Base-by-base conservation (phyloP, 129 eudicot genomes). In the Pulicaria dysenterica region DNA sequence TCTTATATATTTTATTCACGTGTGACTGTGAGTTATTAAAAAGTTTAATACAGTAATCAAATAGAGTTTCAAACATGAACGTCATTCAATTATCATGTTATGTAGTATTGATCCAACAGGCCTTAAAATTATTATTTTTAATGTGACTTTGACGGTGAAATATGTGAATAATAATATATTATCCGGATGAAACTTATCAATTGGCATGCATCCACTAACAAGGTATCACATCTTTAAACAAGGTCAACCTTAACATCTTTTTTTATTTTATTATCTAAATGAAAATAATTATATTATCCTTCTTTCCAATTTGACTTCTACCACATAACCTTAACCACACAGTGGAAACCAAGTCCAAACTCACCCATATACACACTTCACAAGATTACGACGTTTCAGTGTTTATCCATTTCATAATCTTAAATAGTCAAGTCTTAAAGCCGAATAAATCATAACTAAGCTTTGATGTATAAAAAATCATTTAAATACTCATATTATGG, bases 351-450 rank as follows among this genome's bases (percentile, higher is more conserved):
- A 50, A 69, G 64, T 69, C 76, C 54, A 46, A 69, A 54, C 58
- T 77, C 70, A 77, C 69, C 75, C 69, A 68, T 38, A 76, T 42
- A 75, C 73, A 48, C 38, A 15, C 59, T 73, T 44, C 57, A 71
- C 3, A 34, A 38, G 81, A 76, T 67, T 37, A 76, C 58, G 75
- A 76, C 81, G 58, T 67, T 37, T 58, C 58, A 48, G 40, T 76
- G 62, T 6, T 58, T 76, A 76, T 76, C 75, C 69, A 12, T 13
- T 44, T 69, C 3, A 46, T 15, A 36, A 14, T n/a, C n/a, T 39
- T 42, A 42, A 70, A 19, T 15, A 42, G 16, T 42, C 2, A 64
- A n/a, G 0, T 7, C 16, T 43, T 64, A 0, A 15, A 64, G 39
- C 53, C 63, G 39, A 3, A 16, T 15, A 15, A 13, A 10, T 49